phyloP scores from a whole-genome alignment of 176 grass and related monocot genomes.

The Eragrostis nindensis region DNA sequence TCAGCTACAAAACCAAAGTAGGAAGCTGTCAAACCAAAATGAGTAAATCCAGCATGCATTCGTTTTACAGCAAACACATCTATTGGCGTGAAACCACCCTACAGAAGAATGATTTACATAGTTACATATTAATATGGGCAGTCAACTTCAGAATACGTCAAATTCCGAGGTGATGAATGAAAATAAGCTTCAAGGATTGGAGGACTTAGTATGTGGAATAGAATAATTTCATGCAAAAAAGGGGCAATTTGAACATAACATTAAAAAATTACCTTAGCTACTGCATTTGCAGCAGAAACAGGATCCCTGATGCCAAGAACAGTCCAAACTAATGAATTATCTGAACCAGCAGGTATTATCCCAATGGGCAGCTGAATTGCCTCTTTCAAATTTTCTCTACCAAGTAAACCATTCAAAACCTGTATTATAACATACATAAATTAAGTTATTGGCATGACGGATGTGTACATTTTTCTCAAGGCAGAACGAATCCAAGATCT shows the following conservation, averaged over 20 bases:
- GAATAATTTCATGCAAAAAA: not conserved
- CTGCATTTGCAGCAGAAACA: conserved; percentile 67
- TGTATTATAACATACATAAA: conserved; percentile 37
- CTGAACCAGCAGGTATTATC: conserved; percentile 86
- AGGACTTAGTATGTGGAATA: conserved; percentile 4
- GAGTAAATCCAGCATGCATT: conserved; percentile 59
- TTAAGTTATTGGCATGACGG: not conserved
- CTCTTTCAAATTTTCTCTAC: conserved; percentile 69
- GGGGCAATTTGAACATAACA: conserved; percentile 5
- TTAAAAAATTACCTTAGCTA: conserved; percentile 70
- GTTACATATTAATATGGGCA: conserved; percentile 39
- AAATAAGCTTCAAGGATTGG: not conserved
- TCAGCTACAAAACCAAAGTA: conserved; percentile 95
- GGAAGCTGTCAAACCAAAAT: conserved; percentile 85
- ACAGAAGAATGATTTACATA: conserved; percentile 28
- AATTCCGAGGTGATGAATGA: not conserved
- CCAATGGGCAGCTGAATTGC: conserved; percentile 75
- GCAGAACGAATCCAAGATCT: not conserved
- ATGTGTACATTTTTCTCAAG: not conserved
- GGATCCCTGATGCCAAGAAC: conserved; percentile 89
- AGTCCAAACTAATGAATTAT: conserved; percentile 94
- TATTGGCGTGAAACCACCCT: conserved; percentile 79
- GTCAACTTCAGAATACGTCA: conserved; percentile 7
- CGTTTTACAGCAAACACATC: conserved; percentile 87
- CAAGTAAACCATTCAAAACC: conserved; percentile 90